Conservation (phyloP, 1,139 yeast genomes). For the Hanseniaspora sp. region DNA sequence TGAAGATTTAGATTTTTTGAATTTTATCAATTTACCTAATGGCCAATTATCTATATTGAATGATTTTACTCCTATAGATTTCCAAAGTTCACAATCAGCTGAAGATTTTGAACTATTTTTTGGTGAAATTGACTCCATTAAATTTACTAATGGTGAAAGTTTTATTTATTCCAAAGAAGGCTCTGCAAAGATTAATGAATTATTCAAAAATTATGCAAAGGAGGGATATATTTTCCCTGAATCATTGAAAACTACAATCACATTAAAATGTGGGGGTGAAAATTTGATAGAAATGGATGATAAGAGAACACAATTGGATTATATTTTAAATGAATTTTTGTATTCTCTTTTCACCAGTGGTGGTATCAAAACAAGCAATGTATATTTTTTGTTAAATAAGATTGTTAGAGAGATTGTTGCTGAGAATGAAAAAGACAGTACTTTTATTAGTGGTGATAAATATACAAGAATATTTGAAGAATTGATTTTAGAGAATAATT, state of each 20-base stretch:
- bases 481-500: background rate
- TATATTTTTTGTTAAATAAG: slow-evolving; percentile 1
- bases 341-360: slow-evolving; percentile 15
- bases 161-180: slow-evolving; percentile 24
- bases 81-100: slow-evolving; percentile 19
- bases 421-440: background rate
- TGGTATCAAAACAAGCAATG: slow-evolving; percentile 6
- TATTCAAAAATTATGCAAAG: slow-evolving; percentile 2
- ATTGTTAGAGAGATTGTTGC: background rate
- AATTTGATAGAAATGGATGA: slow-evolving; percentile 26
- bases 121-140: slow-evolving; percentile 26
- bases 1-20: slow-evolving; percentile 23
- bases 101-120: slow-evolving; percentile 23
- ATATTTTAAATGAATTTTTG: slow-evolving; percentile 23
- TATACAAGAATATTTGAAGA: slow-evolving; percentile 10
- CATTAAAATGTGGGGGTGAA: slow-evolving; percentile 26
- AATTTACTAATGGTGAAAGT: slow-evolving; percentile 29
- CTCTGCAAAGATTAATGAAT: slow-evolving; percentile 16
- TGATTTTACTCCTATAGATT: slow-evolving; percentile 21
- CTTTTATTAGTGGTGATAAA: background rate
- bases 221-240: slow-evolving; percentile 12
- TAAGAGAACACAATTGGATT: slow-evolving; percentile 24
- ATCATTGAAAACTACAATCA: slow-evolving; percentile 23
- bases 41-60: slow-evolving; percentile 25
- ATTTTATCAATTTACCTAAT: slow-evolving; percentile 25